These are phyloP conservation scores for Elsinoe arachidis DNA, from an alignment of 2,329 filamentous ascomycete species.

Conservation along the genomic window DNA sequence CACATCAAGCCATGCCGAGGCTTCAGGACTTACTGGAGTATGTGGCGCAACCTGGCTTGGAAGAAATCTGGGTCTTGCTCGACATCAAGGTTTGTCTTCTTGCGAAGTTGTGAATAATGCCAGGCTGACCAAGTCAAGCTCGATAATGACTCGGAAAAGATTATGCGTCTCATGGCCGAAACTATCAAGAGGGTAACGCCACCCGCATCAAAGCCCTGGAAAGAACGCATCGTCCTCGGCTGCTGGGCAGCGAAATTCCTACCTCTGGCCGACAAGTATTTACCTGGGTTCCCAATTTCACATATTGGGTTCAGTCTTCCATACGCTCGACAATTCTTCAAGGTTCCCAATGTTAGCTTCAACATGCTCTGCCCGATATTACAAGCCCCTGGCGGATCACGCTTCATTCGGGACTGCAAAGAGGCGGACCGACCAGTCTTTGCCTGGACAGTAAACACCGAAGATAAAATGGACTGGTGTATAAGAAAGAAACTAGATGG, in stretches of 20 bases:
- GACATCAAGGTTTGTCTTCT: slow-evolving; percentile 66
- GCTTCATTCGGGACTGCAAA: slow-evolving; percentile 47
- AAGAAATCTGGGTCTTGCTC: slow-evolving; percentile 70
- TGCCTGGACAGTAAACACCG: slow-evolving; percentile 81
- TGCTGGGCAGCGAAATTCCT: slow-evolving; percentile 75
- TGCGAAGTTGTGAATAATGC: no score
- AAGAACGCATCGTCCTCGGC: slow-evolving; percentile 64
- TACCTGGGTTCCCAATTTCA: slow-evolving; percentile 56
- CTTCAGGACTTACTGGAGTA: slow-evolving; percentile 67
- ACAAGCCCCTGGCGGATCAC: slow-evolving; percentile 56
- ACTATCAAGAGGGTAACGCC: slow-evolving; percentile 48
- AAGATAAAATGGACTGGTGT: slow-evolving; percentile 72
- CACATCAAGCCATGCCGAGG: slow-evolving; percentile 63
- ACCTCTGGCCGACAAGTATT: slow-evolving; percentile 50
- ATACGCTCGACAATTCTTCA: slow-evolving; percentile 64
- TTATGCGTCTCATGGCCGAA: slow-evolving; percentile 61
- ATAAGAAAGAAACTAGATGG: slow-evolving; percentile 61
- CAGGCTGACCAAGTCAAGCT: slow-evolving; percentile 37
- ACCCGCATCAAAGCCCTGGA: slow-evolving; percentile 52
- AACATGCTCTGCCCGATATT: slow-evolving; percentile 66
- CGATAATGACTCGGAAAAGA: slow-evolving; percentile 58
- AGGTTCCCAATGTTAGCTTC: slow-evolving; percentile 60
- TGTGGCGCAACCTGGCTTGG: slow-evolving; percentile 53
- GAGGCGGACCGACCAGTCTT: slow-evolving; percentile 53
- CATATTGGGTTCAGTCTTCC: slow-evolving; percentile 59